phyloP scores from a whole-genome alignment of 2,329 filamentous ascomycete species.

The Pseudogymnoascus destructans region DNA sequence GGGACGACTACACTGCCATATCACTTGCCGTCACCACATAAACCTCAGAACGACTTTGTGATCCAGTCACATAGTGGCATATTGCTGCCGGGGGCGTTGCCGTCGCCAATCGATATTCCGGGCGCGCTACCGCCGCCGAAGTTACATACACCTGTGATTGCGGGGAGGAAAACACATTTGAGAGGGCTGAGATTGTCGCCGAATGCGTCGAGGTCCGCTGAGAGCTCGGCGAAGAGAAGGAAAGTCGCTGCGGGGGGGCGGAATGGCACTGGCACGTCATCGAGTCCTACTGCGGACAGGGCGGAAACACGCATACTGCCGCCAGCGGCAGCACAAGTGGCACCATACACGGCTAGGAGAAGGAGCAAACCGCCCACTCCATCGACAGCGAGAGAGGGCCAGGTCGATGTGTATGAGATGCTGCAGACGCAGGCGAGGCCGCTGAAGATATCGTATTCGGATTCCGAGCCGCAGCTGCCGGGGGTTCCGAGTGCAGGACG shows the following conservation, averaged over 20 bases:
- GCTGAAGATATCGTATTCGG: background rate
- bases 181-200: background rate
- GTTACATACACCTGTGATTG: background rate
- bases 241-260: background rate
- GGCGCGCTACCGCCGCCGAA: background rate
- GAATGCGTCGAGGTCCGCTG: background rate
- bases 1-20: background rate
- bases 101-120: background rate
- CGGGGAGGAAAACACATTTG: background rate
- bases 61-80: background rate
- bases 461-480: background rate
- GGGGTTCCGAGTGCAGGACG: background rate
- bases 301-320: conserved; percentile 13
- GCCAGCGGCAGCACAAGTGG: background rate
- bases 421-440: background rate
- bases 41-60: background rate
- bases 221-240: background rate
- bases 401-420: background rate
- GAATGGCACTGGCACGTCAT: background rate
- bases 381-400: background rate
- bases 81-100: background rate
- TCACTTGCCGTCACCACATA: background rate
- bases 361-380: too few relatives aligned
- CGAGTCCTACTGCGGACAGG: background rate
- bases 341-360: too few relatives aligned